Evolutionary conservation across 2,329 filamentous ascomycete species (phyloP).

Genomic region (Fusarium brachygibbosum): DNA sequence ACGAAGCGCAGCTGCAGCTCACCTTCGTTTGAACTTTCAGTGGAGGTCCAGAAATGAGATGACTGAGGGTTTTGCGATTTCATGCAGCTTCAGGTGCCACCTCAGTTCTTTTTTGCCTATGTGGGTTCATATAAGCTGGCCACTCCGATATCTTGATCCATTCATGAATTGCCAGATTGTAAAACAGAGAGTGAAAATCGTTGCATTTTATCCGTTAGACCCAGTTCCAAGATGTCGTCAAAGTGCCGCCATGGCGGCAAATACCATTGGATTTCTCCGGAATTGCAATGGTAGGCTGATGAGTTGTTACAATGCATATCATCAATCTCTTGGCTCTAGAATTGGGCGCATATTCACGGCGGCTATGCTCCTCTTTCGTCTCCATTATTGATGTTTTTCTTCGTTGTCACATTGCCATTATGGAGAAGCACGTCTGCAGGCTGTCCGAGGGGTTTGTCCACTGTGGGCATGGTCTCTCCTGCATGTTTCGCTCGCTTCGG

Average conservation of each 20-base stretch:
- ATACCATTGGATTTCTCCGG: conserved; percentile 4
- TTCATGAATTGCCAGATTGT: conserved; percentile 28
- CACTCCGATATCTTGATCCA: conserved; percentile 24
- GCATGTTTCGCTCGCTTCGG: conserved; percentile 24
- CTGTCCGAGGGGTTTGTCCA: conserved; percentile 29
- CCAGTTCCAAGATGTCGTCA: conserved; percentile 1
- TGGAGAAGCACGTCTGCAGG: conserved; percentile 4
- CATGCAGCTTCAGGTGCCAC: conserved; percentile 23
- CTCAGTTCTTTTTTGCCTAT: not conserved
- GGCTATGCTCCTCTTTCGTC: conserved; percentile 12
- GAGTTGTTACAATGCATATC: conserved; percentile 19
- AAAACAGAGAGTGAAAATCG: conserved; percentile 14
- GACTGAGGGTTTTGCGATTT: conserved; percentile 30
- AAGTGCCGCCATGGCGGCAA: conserved; percentile 14
- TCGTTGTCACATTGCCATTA: conserved; percentile 26
- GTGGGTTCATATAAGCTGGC: conserved; percentile 7
- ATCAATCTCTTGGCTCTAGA: conserved; percentile 8
- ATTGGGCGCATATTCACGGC: conserved; percentile 26
- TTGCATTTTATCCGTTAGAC: conserved; percentile 3
- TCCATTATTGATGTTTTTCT: conserved; percentile 1
- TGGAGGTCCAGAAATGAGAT: conserved; percentile 17
- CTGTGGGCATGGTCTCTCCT: conserved; percentile 27
- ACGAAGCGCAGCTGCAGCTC: conserved; percentile 43
- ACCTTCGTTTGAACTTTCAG: conserved; percentile 28
- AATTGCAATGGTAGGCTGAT: conserved; percentile 7